Evolutionary conservation across 2,329 filamentous ascomycete species (phyloP), one percentile per base, ranked within the genome.

Genomic region (Microcyclospora pomicola): DNA sequence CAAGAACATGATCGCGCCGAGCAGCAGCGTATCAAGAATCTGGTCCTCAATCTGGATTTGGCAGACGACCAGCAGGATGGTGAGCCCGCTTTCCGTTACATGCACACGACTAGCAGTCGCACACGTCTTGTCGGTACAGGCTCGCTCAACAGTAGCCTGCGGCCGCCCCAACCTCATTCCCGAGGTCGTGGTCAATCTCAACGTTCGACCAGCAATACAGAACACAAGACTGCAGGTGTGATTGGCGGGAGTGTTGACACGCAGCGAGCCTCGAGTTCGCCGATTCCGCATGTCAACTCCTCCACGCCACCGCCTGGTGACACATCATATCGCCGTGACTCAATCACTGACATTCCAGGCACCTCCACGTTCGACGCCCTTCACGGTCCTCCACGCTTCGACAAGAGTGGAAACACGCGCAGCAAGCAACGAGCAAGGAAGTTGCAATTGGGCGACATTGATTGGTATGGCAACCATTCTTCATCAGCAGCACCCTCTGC

Each of bases 11-110:
- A 96, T 58, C 80, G 82, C 37, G 91, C 94, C 56, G 92, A 98
- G 60, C 88, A 98, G 60, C 86, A 95, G 60, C 82, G 91, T 45
- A 98, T 98, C 74, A 98, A 98, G 67, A 94, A 85, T 54, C 71
- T 98, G 33, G 91, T 98, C 38, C 69, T 98, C 50, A 96, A 95
- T 61, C 93, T 95, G 56, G 91, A 98, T 63, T 75, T 94, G 56
- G 78, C 84, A 36, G 86, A 92, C 45, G 72, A 77, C 53, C 54
- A 61, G 55, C 79, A 86, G 47, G 82, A 91, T 67, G 80, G 85
- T 92, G 72, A 61, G 51, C 54, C 51, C 54, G 55, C 58, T 52
- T 59, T 50, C 49, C 51, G 55, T 60, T 68, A 59, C 44, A 47
- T 58, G 38, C 56, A 64, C 63, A 52, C 51, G 49, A 39, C 59